A percentile compares a stretch with the other conserved stretches of the same genome.
These are phyloP conservation scores for Monosporozyma siamensis DNA, from an alignment of 805 yeast species.

Conservation along the genomic window DNA sequence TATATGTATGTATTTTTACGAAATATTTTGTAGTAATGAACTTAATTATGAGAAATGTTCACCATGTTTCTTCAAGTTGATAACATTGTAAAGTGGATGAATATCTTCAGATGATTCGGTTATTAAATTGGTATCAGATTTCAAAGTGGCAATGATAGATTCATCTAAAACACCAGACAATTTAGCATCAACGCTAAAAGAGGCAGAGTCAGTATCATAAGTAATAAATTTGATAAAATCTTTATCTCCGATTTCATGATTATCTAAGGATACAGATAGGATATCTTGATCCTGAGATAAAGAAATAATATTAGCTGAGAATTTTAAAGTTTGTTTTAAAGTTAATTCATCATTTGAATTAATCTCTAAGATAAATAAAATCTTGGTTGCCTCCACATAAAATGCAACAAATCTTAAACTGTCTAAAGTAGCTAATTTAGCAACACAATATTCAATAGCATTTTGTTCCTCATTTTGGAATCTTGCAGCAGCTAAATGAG, in stretches of 20 bases:
- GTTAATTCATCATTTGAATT: conserved; percentile 15
- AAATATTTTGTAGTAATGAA: no score
- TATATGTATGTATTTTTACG: not conserved
- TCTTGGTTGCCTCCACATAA: conserved; percentile 43
- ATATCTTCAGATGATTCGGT: conserved; percentile 33
- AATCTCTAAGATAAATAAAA: conserved; percentile 30
- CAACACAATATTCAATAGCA: conserved; percentile 44
- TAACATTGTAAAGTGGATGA: conserved; percentile 41
- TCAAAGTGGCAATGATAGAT: conserved; percentile 19
- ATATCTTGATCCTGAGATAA: conserved; percentile 26
- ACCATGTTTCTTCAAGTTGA: conserved; percentile 50
- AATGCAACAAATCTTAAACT: conserved; percentile 33
- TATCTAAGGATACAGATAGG: conserved; percentile 31
- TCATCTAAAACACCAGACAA: conserved; percentile 14
- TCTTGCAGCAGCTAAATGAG: conserved; percentile 55
- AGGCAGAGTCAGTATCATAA: conserved; percentile 13
- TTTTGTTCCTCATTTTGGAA: conserved; percentile 45
- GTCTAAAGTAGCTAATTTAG: conserved; percentile 33
- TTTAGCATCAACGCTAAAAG: conserved; percentile 18
- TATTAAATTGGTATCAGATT: conserved; percentile 23
- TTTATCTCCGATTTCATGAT: conserved; percentile 12
- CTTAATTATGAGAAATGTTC: conserved; percentile 37
- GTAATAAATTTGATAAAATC: conserved; percentile 15
- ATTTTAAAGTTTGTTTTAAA: conserved; percentile 25
- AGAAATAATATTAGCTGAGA: conserved; percentile 26